Percentiles rank a stretch among this genome's conserved stretches.
These are phyloP conservation scores for Wickerhamiella occidentalis DNA, from an alignment of 805 yeast genomes.

Conservation along the genomic window DNA sequence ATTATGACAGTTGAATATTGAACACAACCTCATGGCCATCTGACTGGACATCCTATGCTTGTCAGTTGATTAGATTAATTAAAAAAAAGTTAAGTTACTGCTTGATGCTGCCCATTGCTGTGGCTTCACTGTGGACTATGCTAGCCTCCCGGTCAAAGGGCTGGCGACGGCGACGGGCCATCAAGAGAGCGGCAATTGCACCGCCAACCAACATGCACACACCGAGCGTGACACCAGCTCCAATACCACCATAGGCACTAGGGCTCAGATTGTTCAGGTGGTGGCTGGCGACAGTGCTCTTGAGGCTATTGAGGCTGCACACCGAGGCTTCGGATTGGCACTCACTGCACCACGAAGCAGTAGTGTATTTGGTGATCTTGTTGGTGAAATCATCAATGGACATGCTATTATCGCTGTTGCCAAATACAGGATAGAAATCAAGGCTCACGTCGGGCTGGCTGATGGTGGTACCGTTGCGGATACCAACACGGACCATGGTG, in stretches of 20 bases:
- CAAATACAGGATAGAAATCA: constrained; percentile 32
- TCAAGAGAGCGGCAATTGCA: constrained; percentile 21
- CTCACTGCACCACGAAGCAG: constrained; percentile 32
- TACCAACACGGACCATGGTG: constrained; percentile 34
- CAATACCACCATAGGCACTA: constrained; percentile 41
- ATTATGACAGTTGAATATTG: too few species aligned
- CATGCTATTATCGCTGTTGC: constrained; percentile 25
- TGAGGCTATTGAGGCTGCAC: not conserved
- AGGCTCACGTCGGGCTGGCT: constrained; percentile 27
- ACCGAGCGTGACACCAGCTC: constrained; percentile 38
- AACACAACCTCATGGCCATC: too few species aligned
- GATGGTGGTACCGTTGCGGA: constrained; percentile 34
- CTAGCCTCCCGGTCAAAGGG: not conserved
- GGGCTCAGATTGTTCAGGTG: constrained; percentile 18
- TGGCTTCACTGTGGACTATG: not conserved
- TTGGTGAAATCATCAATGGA: constrained; percentile 31
- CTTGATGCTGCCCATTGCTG: not conserved
- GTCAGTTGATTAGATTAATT: too few species aligned
- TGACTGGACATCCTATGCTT: too few species aligned
- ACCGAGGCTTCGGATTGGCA: constrained; percentile 22
- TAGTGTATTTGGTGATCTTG: constrained; percentile 23
- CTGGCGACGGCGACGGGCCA: not conserved
- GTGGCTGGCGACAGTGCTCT: not conserved
- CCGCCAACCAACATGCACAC: constrained; percentile 30
- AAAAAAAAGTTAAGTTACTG: not conserved